Conservation (phyloP, 805 yeast genomes). For the Metschnikowia rubicola region DNA sequence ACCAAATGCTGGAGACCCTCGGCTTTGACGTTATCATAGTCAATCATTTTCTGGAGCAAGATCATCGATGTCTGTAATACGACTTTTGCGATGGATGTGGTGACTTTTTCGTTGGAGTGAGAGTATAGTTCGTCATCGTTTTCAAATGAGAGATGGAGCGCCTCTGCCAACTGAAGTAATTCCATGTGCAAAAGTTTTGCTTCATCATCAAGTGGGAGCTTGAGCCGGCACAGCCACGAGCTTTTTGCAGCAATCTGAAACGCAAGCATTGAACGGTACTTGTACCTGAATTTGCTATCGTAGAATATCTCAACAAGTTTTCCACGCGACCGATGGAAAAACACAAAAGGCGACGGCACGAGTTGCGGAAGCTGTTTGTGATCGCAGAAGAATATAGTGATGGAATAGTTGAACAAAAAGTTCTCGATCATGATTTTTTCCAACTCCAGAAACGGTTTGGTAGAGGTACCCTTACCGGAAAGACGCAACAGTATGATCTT, state of each 20-base stretch:
- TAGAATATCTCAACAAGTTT: constrained; percentile 5
- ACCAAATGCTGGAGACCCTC: constrained; percentile 1
- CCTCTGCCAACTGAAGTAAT: constrained; percentile 7
- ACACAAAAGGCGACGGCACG: constrained; percentile 14
- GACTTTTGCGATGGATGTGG: constrained; percentile 11
- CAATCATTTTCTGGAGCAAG: constrained; percentile 10
- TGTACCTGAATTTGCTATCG: constrained; percentile 7
- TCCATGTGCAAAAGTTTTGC: constrained; percentile 3
- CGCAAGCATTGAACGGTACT: constrained; percentile 12
- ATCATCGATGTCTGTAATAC: constrained; percentile 11
- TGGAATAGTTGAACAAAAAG: constrained; percentile 16
- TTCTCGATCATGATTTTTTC: constrained; percentile 15
- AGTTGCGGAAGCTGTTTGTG: constrained; percentile 7
- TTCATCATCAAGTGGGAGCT: constrained; percentile 4
- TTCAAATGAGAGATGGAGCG: constrained; percentile 4
- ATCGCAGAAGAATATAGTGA: constrained; percentile 16
- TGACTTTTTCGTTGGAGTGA: constrained; percentile 2
- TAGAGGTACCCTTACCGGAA: not conserved
- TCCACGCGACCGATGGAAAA: constrained; percentile 7
- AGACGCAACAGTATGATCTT: constrained; percentile 1
- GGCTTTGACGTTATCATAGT: not conserved
- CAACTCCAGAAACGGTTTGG: constrained; percentile 5
- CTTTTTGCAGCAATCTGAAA: constrained; percentile 18
- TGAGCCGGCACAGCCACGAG: constrained; percentile 19
- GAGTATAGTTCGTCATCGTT: not conserved